Evolutionary conservation across 176 grass and related monocot species (phyloP).

Genomic region (Triticum monococcum): DNA sequence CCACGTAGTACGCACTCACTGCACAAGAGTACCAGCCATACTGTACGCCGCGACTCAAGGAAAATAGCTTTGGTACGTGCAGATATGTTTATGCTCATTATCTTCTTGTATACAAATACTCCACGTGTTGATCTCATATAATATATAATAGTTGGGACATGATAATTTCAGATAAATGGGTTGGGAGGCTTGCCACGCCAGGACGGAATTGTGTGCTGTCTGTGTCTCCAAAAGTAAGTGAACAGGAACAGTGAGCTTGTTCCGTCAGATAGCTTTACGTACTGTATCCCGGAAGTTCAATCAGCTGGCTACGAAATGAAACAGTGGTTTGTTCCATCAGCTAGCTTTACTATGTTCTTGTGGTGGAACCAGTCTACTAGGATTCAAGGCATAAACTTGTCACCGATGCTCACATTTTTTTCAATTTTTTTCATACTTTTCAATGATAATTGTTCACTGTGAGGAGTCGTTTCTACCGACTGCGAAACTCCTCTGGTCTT

Average conservation of each 20-base stretch:
- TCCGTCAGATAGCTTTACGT: not conserved
- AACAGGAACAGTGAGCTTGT: not conserved
- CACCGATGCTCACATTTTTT: too few relatives aligned
- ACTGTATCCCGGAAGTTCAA: too few relatives aligned
- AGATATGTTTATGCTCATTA: not conserved
- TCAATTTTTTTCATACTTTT: too few relatives aligned
- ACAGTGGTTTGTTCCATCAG: not conserved
- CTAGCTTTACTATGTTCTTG: not conserved
- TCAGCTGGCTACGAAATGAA: too few relatives aligned
- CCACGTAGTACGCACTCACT: not conserved
- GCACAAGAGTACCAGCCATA: not conserved
- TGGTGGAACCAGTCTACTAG: too few relatives aligned
- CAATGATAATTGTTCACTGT: too few relatives aligned
- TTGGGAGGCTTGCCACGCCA: too few relatives aligned
- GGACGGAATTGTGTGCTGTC: not conserved
- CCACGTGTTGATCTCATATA: not conserved
- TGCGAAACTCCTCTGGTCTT: too few relatives aligned
- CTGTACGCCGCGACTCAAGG: not conserved
- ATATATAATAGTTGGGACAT: not conserved
- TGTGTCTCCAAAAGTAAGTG: not conserved
- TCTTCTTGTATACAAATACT: too few relatives aligned
- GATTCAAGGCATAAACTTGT: too few relatives aligned
- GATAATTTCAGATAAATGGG: not conserved
- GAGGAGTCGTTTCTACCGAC: too few relatives aligned
- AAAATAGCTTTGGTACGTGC: not conserved